Evolutionary conservation across 1,139 yeast species (phyloP).

Genomic region (Yamadazyma friedrichii): DNA sequence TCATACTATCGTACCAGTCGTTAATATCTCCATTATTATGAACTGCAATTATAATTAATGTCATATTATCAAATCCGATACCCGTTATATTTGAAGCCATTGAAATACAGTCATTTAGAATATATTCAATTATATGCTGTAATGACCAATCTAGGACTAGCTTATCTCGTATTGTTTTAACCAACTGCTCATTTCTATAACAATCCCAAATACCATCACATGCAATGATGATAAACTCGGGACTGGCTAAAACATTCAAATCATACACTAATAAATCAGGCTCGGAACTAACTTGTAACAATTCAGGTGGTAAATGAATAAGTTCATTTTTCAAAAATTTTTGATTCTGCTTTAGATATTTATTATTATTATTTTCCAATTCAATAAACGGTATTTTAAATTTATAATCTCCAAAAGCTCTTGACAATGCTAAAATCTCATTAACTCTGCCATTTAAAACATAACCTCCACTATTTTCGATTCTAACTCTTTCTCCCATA

Average conservation of each 20-base stretch:
- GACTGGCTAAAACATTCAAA: slow-evolving; percentile 31
- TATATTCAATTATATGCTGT: slow-evolving; percentile 55
- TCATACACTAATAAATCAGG: slow-evolving; percentile 66
- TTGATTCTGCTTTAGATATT: slow-evolving; percentile 23
- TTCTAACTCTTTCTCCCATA: slow-evolving; percentile 72
- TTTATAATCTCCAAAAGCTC: slow-evolving; percentile 77
- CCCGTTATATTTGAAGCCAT: slow-evolving; percentile 76
- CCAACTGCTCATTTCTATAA: slow-evolving; percentile 56
- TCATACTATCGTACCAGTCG: slow-evolving; percentile 60
- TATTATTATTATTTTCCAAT: slow-evolving; percentile 29
- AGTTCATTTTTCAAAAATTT: slow-evolving; percentile 20
- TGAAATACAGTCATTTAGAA: slow-evolving; percentile 65
- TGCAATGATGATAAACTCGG: slow-evolving; percentile 67
- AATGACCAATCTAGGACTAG: slow-evolving; percentile 57
- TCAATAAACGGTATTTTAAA: slow-evolving; percentile 52
- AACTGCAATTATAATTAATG: slow-evolving; percentile 61
- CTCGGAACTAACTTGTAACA: slow-evolving; percentile 61
- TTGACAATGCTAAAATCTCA: slow-evolving; percentile 67
- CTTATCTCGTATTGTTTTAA: slow-evolving; percentile 55
- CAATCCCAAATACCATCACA: slow-evolving; percentile 87
- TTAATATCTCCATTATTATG: slow-evolving; percentile 46
- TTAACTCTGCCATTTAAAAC: slow-evolving; percentile 69
- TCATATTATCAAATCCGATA: slow-evolving; percentile 80
- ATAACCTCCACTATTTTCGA: slow-evolving; percentile 72
- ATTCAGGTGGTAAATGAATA: slow-evolving; percentile 39